A percentile compares a stretch with the other conserved stretches of the same genome.
phyloP scores from a whole-genome alignment of 2,329 filamentous ascomycete genomes.

The Phialophora verrucosa region DNA sequence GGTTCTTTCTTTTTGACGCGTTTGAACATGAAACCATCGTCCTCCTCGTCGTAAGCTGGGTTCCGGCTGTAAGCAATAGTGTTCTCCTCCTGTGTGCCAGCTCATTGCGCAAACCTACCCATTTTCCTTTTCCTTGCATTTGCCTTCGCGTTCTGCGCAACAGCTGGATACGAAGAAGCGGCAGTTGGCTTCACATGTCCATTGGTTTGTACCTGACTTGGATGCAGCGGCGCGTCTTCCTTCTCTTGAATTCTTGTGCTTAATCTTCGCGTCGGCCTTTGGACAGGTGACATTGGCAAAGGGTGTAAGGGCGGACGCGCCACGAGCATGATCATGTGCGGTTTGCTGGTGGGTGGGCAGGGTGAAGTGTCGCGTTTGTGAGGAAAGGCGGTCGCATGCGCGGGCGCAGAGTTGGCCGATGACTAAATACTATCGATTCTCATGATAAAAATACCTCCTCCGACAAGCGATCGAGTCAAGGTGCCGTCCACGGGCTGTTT shows the following conservation, averaged over 20 bases:
- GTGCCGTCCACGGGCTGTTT: neutral
- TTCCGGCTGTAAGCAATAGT: constrained; percentile 8
- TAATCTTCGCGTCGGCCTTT: constrained; percentile 39
- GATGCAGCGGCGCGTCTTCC: constrained; percentile 38
- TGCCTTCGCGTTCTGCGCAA: constrained; percentile 37
- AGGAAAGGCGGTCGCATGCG: constrained; percentile 24
- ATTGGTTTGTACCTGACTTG: constrained; percentile 28
- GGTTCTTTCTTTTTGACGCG: constrained; percentile 68
- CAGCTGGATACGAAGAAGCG: constrained; percentile 24
- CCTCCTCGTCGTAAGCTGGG: constrained; percentile 71
- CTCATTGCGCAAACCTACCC: constrained; percentile 45
- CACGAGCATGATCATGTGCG: constrained; percentile 42
- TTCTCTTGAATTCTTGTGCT: constrained; percentile 49
- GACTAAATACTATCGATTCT: constrained; percentile 11
- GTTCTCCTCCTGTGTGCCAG: neutral
- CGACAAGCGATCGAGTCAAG: constrained; percentile 21
- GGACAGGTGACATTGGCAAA: constrained; percentile 42
- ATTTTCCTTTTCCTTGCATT: constrained; percentile 51
- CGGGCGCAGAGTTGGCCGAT: constrained; percentile 2
- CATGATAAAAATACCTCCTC: constrained; percentile 26
- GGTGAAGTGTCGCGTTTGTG: constrained; percentile 26
- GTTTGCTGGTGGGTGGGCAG: constrained; percentile 23
- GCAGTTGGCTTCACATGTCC: constrained; percentile 32
- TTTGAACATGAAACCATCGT: constrained; percentile 78
- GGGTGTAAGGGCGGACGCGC: constrained; percentile 43